Evolutionary conservation across 2,329 filamentous ascomycete species (phyloP), one percentile per base, ranked within the genome.

Genomic region (Saccharata proteae): DNA sequence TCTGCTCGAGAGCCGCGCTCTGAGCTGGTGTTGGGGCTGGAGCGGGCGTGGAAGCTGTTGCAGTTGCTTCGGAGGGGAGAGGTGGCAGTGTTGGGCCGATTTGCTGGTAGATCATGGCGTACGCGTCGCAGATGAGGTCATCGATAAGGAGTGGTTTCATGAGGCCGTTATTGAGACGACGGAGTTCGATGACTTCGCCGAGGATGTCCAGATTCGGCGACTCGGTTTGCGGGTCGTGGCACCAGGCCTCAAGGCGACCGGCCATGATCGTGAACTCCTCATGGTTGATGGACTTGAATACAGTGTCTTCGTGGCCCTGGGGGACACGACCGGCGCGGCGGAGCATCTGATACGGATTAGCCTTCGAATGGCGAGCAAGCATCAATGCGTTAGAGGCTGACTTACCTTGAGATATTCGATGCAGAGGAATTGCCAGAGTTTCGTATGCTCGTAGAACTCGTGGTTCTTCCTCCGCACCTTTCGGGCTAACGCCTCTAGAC

Each of bases 51-150:
- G 17, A 16, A 19, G 28, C n/a, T 6, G 17, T 16, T 7, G 28
- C 14, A 15, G 28, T 13, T 3, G 51, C 44, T 38, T 69, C 43
- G 55, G 68, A 41, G 61, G 14, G 68, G 58, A 52, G 36, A 6
- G 48, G 49, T 26, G 66, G 57, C n/a, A 84, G 57, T 3, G 62
- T 64, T 24, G 69, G 69, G 2, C 74, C 74, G 29, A 85, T 60
- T 17, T 77, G 71, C 12, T 69, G 65, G 49, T 83, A 90, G 11
- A 93, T 63, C 29, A 74, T 68, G 1, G 82, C 80, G 54, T 93
- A 98, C 29, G 81, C 77, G 55, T 98, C 90, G 14, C 78, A 80
- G 41, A 94, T 80, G n/a, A 96, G 68, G 47, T 98, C 90, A 46
- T 98, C 90, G 26, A 96, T 88, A 7, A 77, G 67, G 0, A 75